Conservation (phyloP, 495 filamentous ascomycete species). For the Lophium mytilinum region DNA sequence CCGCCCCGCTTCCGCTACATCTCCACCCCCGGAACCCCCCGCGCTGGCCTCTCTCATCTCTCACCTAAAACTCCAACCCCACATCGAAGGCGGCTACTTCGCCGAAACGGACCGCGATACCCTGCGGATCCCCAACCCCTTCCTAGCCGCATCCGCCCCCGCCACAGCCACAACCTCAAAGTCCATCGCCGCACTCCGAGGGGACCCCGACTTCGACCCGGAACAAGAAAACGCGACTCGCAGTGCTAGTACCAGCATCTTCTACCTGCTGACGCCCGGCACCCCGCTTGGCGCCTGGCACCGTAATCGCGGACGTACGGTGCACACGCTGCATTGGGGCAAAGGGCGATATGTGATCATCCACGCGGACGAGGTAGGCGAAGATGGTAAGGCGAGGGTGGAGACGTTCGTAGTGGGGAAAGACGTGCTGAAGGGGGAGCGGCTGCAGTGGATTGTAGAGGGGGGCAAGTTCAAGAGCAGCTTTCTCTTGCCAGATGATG, state of each 20-base stretch:
- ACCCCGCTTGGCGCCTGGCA: constrained; percentile 53
- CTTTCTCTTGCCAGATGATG: constrained; percentile 45
- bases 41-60: constrained; percentile 36
- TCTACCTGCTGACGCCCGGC: constrained; percentile 53
- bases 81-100: constrained; percentile 61
- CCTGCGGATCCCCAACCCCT: constrained; percentile 43
- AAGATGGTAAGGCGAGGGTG: constrained; percentile 36
- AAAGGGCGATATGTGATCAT: constrained; percentile 55
- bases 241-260: constrained; percentile 46
- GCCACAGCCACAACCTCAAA: neutral
- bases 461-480: constrained; percentile 57
- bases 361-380: constrained; percentile 40
- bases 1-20: constrained; percentile 8
- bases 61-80: constrained; percentile 39
- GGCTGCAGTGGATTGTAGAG: constrained; percentile 60
- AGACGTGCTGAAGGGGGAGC: constrained; percentile 48
- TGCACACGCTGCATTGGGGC: constrained; percentile 55
- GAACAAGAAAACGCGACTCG: constrained; percentile 24
- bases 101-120: constrained; percentile 52
- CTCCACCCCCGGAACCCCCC: constrained; percentile 31
- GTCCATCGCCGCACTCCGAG: constrained; percentile 24
- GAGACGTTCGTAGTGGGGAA: constrained; percentile 57
- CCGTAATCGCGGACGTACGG: constrained; percentile 48
- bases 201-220: constrained; percentile 14
- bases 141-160: constrained; percentile 21